Conservation (phyloP, 257 asterid genomes). For the Nicotiana knightiana region DNA sequence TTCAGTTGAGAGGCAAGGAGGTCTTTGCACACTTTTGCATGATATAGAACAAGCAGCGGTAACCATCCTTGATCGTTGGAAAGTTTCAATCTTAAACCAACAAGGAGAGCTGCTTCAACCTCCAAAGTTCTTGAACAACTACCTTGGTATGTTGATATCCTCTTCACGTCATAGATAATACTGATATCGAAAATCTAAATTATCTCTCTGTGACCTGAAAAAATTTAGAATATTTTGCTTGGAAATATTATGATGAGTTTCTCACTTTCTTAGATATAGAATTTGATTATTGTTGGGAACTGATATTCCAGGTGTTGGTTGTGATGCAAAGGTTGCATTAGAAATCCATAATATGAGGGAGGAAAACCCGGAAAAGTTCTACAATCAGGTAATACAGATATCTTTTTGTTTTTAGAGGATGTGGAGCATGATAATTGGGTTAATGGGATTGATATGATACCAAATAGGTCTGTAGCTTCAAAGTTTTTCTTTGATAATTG, state of each 20-base stretch:
- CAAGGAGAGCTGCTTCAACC: conserved; percentile 57
- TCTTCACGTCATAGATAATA: background rate
- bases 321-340: conserved; percentile 99
- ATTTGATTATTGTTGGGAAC: background rate
- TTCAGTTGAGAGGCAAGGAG: conserved; percentile 98
- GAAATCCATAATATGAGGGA: conserved; percentile 96
- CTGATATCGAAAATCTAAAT: background rate
- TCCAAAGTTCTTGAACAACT: conserved; percentile 82
- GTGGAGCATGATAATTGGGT: background rate
- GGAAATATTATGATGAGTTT: background rate
- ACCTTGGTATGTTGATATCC: conserved; percentile 59
- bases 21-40: conserved; percentile 75
- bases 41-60: conserved; percentile 97
- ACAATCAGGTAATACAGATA: conserved; percentile 59
- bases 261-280: background rate
- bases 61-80: conserved; percentile 97
- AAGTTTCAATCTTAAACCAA: conserved; percentile 61
- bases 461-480: background rate
- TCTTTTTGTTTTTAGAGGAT: background rate
- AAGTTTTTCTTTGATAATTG: background rate
- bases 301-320: conserved; percentile 77
- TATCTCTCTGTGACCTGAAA: background rate
- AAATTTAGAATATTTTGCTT: background rate
- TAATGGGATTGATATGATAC: background rate
- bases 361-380: conserved; percentile 98